Evolutionary conservation across 805 yeast genomes (phyloP).

Genomic region (Ogataea glucozyma): DNA sequence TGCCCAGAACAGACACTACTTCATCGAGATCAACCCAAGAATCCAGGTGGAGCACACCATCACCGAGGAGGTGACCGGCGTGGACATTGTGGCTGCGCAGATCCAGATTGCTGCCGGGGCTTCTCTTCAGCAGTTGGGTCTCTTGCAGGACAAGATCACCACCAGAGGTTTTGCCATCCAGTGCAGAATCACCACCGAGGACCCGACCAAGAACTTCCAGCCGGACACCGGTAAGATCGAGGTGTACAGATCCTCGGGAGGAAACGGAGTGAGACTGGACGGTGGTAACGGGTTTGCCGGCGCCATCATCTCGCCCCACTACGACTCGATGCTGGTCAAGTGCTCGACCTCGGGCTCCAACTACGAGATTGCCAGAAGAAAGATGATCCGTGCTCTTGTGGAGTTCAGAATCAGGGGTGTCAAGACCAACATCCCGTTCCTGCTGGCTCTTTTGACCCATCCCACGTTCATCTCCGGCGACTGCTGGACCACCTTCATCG

Average conservation of each 20-base stretch:
- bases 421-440: slow-evolving; percentile 95
- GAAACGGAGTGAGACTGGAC: slow-evolving; percentile 97
- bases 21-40: slow-evolving; percentile 97
- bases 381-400: slow-evolving; percentile 94
- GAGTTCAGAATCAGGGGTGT: slow-evolving; percentile 99
- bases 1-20: slow-evolving; percentile 89
- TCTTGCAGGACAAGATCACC: slow-evolving; percentile 91
- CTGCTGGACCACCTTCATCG: slow-evolving; percentile 98
- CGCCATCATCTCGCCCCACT: slow-evolving; percentile 93
- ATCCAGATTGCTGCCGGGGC: slow-evolving; percentile 99
- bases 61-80: slow-evolving; percentile 98
- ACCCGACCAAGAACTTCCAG: slow-evolving; percentile 93
- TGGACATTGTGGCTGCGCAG: slow-evolving; percentile 97
- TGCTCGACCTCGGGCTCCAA: slow-evolving; percentile 97
- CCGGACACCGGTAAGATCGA: slow-evolving; percentile 99
- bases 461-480: slow-evolving; percentile 81
- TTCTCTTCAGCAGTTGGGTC: slow-evolving; percentile 83
- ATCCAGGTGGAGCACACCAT: slow-evolving; percentile 98
- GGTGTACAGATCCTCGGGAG: slow-evolving; percentile 97
- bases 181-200: slow-evolving; percentile 99
- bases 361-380: slow-evolving; percentile 93
- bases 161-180: slow-evolving; percentile 98
- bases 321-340: slow-evolving; percentile 97
- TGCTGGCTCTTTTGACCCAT: slow-evolving; percentile 86
- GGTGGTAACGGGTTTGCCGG: slow-evolving; percentile 99